Evolutionary conservation across 371 early-diverging fungal genomes (phyloP), one percentile per base, ranked within the genome.

Genomic region (Mucor lusitanicus): DNA sequence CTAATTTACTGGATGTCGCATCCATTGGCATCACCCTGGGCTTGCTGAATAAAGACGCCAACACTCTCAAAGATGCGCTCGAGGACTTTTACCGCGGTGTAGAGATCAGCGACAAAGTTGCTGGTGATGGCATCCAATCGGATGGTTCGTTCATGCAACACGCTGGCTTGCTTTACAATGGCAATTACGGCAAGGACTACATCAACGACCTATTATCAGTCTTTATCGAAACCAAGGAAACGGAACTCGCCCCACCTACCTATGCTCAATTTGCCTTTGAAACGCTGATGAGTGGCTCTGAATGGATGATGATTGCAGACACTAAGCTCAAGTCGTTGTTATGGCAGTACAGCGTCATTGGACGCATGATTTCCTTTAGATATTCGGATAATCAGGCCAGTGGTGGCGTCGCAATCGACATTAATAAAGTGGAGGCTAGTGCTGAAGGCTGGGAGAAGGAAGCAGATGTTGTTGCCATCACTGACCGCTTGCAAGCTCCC

Each of bases 101-200:
- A 5, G 11, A 35, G 12, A 58, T 72, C n/a, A 72, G 40, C 2
- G 1, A 35, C 7, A 61, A 7, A 13, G 48, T 59, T 3, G 42
- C 56, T 21, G 65, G 59, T 13, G 77, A 77, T 50, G 79, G 79
- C 23, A 69, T 78, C 15, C 70, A 75, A 37, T 50, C 74, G 1
- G 79, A 78, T 62, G 79, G 79, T 3, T 75, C 79, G 0, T 78
- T 75, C 46, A 72, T 78, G 65, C 75, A 75, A n/a, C 79, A 78
- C 35, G 23, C 46, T 9, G 73, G 73, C 0, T 59, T 76, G 3
- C 64, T 78, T 2, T 75, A 75, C 37, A 73, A 64, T 21, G 79
- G 76, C 3, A 75, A 75, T 32, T 78, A 78, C 44, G 79, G 79
- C 27, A 68, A 73, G 28, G 73, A 69, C 11, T 78, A 67, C 35